A percentile compares a stretch with the other conserved stretches of the same genome.
These are phyloP conservation scores for Arachnopeziza araneosa DNA, from an alignment of 2,329 filamentous ascomycete species.

Conservation along the genomic window DNA sequence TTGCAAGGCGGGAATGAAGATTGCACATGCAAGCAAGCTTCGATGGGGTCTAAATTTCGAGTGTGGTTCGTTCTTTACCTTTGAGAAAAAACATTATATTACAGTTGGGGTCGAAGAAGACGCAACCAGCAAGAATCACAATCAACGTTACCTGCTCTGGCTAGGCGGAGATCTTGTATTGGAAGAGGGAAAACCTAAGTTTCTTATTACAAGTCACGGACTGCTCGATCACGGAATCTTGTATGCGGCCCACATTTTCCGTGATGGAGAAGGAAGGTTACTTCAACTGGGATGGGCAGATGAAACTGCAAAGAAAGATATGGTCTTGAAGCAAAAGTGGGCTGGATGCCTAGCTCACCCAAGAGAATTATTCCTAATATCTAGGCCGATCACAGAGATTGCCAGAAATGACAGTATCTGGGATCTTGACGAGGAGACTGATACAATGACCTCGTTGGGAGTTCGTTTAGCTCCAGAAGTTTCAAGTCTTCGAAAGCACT, in stretches of 20 bases:
- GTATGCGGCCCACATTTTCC: conserved; percentile 15
- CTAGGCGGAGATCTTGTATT: neutral
- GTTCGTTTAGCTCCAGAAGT: conserved; percentile 17
- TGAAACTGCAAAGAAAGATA: conserved; percentile 9
- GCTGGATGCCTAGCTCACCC: conserved; percentile 18
- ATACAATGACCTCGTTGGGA: conserved; percentile 18
- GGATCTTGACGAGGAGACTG: conserved; percentile 9
- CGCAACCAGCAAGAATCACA: neutral
- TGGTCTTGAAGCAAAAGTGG: conserved; percentile 16
- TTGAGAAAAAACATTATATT: conserved; percentile 17
- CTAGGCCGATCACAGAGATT: neutral
- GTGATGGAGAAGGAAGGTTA: conserved; percentile 13
- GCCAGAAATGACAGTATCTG: conserved; percentile 8
- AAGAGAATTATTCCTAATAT: conserved; percentile 18
- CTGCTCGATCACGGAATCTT: conserved; percentile 16
- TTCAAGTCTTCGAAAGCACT: neutral
- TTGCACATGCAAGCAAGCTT: conserved; percentile 10
- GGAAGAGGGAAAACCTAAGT: conserved; percentile 3
- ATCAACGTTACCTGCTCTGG: neutral
- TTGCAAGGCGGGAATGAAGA: neutral
- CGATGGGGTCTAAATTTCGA: conserved; percentile 20
- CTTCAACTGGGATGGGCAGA: conserved; percentile 20
- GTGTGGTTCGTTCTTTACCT: conserved; percentile 20
- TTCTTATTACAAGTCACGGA: conserved; percentile 1
- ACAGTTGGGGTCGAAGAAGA: conserved; percentile 18